A percentile compares a stretch with the other conserved stretches of the same genome.
These are phyloP conservation scores for Massospora cicadina DNA, from an alignment of 371 early-diverging fungal genomes.

Conservation along the genomic window DNA sequence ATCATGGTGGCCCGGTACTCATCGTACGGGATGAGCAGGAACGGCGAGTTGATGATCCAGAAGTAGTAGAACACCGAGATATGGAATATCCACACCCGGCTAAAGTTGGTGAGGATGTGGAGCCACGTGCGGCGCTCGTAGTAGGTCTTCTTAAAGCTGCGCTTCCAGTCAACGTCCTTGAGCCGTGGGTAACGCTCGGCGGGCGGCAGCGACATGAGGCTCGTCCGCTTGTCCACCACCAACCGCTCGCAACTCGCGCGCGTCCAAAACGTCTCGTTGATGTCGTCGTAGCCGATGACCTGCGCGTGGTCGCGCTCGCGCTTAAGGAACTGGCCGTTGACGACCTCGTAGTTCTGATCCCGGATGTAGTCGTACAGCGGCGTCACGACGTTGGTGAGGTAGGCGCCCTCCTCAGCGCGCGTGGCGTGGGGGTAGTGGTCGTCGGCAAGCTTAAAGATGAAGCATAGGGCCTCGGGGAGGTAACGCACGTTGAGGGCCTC, in stretches of 20 bases:
- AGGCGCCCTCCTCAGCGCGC: slow-evolving; percentile 39
- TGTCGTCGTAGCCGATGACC: slow-evolving; percentile 74
- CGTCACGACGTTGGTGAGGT: slow-evolving; percentile 42
- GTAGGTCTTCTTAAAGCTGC: slow-evolving; percentile 65
- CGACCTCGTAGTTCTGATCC: slow-evolving; percentile 52
- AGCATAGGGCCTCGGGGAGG: slow-evolving; percentile 63
- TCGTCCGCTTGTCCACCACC: slow-evolving; percentile 23
- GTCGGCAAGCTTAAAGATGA: slow-evolving; percentile 58
- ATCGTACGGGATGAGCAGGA: slow-evolving; percentile 26
- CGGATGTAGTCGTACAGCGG: slow-evolving; percentile 65
- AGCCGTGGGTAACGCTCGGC: slow-evolving; percentile 46
- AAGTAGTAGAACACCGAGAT: slow-evolving; percentile 68
- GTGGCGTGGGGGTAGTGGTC: slow-evolving; percentile 24
- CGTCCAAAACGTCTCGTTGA: slow-evolving; percentile 78
- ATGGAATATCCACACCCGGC: slow-evolving; percentile 76
- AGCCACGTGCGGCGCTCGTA: slow-evolving; percentile 69
- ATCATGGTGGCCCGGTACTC: slow-evolving; percentile 12
- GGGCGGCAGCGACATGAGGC: slow-evolving; percentile 35
- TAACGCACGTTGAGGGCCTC: slow-evolving; percentile 68
- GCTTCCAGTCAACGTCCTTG: slow-evolving; percentile 49
- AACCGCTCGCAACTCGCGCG: slow-evolving; percentile 43
- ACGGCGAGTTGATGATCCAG: slow-evolving; percentile 49
- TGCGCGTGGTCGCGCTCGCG: slow-evolving; percentile 63
- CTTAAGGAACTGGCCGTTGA: slow-evolving; percentile 49
- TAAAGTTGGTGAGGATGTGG: slow-evolving; percentile 72